Percentiles rank a stretch among this genome's conserved stretches.
phyloP scores from a whole-genome alignment of 306 rosid species.

The Cucurbita pepo region DNA sequence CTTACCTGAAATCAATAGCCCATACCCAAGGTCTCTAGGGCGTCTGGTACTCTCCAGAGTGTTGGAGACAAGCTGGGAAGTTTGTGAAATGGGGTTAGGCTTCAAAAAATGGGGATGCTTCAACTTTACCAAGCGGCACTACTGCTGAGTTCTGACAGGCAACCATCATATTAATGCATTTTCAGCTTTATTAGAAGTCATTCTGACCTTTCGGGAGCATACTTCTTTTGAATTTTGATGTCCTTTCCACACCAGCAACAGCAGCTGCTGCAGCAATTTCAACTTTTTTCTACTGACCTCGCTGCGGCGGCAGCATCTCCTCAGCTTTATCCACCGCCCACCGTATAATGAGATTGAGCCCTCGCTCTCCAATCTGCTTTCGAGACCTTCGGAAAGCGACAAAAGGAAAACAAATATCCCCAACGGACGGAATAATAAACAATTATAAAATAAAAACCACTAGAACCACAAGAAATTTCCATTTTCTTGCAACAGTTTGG shows the following conservation, averaged over 20 bases:
- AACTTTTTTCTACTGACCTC: not conserved
- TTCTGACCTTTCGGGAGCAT: not conserved
- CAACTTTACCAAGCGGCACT: not conserved
- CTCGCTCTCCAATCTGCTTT: not conserved
- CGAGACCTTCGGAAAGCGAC: not conserved
- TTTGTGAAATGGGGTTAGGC: not conserved
- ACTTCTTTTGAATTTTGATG: not conserved
- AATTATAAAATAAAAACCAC: not conserved
- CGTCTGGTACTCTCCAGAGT: not conserved
- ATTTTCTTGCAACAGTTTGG: not conserved
- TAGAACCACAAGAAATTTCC: not conserved
- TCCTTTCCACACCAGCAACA: not conserved
- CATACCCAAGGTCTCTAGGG: not conserved
- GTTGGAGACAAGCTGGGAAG: not conserved
- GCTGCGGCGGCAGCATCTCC: not conserved
- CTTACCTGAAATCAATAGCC: not conserved
- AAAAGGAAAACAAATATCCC: not conserved
- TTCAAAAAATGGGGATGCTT: not conserved
- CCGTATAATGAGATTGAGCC: not conserved
- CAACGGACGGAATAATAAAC: not conserved
- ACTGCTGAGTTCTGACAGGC: not conserved
- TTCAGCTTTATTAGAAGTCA: conserved; percentile 4
- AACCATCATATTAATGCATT: not conserved
- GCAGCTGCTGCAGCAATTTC: not conserved
- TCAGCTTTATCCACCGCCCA: conserved; percentile 4